phyloP scores from a whole-genome alignment of 345 rosid species.

The Erysimum cheiranthoides region DNA sequence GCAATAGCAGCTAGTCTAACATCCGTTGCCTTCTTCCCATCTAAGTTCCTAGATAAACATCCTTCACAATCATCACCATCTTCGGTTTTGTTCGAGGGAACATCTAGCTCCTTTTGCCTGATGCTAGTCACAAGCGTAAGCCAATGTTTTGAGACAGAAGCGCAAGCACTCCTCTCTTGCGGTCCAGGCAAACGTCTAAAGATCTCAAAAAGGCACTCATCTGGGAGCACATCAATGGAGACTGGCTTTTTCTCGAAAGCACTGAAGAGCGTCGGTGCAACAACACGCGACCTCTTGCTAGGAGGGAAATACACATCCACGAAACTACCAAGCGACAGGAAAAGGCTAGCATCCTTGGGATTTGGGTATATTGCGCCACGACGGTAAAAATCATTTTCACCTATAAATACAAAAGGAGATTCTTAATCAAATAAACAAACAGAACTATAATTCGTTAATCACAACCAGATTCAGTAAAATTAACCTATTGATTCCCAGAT shows the following conservation, averaged over 20 bases:
- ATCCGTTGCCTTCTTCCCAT: constrained; percentile 92
- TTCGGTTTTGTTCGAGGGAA: constrained; percentile 24
- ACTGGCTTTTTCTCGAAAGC: constrained; percentile 61
- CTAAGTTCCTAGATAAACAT: constrained; percentile 75
- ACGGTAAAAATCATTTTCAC: constrained; percentile 75
- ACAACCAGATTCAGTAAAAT: background rate
- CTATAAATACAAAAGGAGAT: constrained; percentile 44
- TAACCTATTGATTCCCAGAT: background rate
- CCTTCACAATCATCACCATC: constrained; percentile 60
- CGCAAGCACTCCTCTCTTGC: constrained; percentile 78
- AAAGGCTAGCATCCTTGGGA: constrained; percentile 75
- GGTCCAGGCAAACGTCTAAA: constrained; percentile 73
- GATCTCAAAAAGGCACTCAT: constrained; percentile 95
- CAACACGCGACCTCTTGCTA: constrained; percentile 77
- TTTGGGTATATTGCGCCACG: constrained; percentile 71
- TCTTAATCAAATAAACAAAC: background rate
- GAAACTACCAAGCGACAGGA: constrained; percentile 64
- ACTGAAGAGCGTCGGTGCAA: constrained; percentile 63
- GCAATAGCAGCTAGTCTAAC: constrained; percentile 83
- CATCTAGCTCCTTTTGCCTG: constrained; percentile 60
- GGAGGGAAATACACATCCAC: constrained; percentile 79
- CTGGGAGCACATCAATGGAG: constrained; percentile 81
- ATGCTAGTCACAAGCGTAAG: constrained; percentile 77
- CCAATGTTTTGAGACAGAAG: constrained; percentile 91
- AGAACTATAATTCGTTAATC: background rate